phyloP scores from a whole-genome alignment of 164 flowering plant species.

The Paratinospora sagittata region DNA sequence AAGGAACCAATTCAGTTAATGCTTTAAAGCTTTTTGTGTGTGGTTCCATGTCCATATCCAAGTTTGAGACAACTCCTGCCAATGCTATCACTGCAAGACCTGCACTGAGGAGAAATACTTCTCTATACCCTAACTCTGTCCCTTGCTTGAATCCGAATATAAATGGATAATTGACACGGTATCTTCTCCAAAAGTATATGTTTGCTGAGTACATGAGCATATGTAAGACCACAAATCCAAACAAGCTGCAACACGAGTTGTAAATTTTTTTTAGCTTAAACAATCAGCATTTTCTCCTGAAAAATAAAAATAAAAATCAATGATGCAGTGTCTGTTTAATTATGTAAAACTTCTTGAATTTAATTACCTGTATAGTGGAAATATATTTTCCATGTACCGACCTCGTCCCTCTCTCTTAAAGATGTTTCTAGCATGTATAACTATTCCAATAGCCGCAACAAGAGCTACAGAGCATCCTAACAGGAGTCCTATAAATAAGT shows the following conservation, averaged over 20 bases:
- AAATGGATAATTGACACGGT: constrained; percentile 55
- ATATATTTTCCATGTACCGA: constrained; percentile 54
- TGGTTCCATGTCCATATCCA: constrained; percentile 56
- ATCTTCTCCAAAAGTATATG: constrained; percentile 56
- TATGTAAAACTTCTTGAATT: too few relatives aligned
- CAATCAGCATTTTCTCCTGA: too few relatives aligned
- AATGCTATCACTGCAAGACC: constrained; percentile 43
- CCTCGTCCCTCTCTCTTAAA: constrained; percentile 21
- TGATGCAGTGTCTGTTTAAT: too few relatives aligned
- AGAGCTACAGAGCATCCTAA: constrained; percentile 52
- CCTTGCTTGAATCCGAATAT: constrained; percentile 72
- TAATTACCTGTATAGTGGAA: constrained; percentile 59
- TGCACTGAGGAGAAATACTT: constrained; percentile 41
- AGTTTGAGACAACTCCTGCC: constrained; percentile 41
- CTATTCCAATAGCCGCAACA: constrained; percentile 28
- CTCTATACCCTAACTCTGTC: constrained; percentile 48
- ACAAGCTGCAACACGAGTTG: constrained; percentile 35
- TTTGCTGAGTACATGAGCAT: constrained; percentile 51
- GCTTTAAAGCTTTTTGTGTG: constrained; percentile 33
- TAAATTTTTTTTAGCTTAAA: too few relatives aligned
- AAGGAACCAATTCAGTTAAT: constrained; percentile 46
- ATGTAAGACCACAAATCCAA: constrained; percentile 53
- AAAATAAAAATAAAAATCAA: neutral
- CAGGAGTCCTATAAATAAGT: constrained; percentile 34
- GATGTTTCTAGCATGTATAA: constrained; percentile 31